phyloP scores from a whole-genome alignment of 495 filamentous ascomycete species.

The Cercophora scortea region DNA sequence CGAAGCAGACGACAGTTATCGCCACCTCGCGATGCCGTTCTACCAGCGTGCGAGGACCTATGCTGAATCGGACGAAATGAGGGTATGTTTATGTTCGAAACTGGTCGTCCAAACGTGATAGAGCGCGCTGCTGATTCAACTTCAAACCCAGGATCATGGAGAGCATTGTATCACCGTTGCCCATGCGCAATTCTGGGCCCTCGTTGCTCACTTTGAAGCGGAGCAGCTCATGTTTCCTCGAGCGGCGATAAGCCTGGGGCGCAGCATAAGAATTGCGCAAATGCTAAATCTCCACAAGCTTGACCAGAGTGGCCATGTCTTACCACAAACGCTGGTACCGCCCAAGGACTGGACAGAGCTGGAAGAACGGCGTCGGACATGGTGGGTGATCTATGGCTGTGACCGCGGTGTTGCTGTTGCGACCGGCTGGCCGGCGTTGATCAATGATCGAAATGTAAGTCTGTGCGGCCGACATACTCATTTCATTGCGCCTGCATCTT shows the following conservation, averaged over 20 bases:
- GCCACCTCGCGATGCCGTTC: not conserved
- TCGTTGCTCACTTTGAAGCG: slow-evolving; percentile 4
- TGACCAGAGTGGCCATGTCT: not conserved
- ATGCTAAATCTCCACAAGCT: slow-evolving; percentile 4
- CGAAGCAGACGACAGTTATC: not conserved
- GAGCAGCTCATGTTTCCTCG: slow-evolving; percentile 1
- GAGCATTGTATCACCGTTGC: slow-evolving; percentile 2
- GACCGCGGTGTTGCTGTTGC: not conserved
- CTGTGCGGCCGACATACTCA: not conserved
- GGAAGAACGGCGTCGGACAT: slow-evolving; percentile 7
- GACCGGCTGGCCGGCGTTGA: slow-evolving; percentile 5
- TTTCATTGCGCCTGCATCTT: no score
- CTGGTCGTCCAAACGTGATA: not conserved
- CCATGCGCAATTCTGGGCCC: slow-evolving; percentile 7
- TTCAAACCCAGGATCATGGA: slow-evolving; percentile 7
- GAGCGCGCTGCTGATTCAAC: not conserved
- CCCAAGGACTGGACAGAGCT: slow-evolving; percentile 1
- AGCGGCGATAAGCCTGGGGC: slow-evolving; percentile 1
- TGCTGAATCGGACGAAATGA: slow-evolving; percentile 7
- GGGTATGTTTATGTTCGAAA: not conserved
- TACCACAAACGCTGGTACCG: not conserved
- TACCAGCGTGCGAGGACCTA: slow-evolving; percentile 5
- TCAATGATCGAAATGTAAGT: slow-evolving; percentile 5
- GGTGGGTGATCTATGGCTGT: slow-evolving; percentile 5
- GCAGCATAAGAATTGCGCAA: slow-evolving; percentile 3